Evolutionary conservation across 495 filamentous ascomycete genomes (phyloP), one percentile per base, ranked within the genome.

Genomic region (Aspergillus funiculosus): DNA sequence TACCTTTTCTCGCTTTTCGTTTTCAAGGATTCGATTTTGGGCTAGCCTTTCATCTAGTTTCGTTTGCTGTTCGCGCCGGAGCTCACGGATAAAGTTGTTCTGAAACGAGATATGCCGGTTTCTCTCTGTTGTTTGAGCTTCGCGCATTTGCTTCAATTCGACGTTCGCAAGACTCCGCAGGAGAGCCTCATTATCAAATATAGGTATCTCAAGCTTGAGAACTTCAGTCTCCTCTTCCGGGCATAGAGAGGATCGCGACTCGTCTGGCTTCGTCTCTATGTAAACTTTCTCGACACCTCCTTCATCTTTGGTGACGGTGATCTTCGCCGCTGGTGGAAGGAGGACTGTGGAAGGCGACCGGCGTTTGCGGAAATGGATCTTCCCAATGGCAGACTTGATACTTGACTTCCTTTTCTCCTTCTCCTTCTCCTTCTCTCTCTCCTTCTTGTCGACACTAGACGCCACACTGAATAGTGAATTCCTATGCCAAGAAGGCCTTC

Each of bases 71-170:
- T 56, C 45, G 21, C 47, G 57, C 21, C 64, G 62, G 6, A 70
- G 51, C 21, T 56, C 49, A 31, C 52, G 47, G 7, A 71, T 51
- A 4, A 60, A 56, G 6, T 56, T 58, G 22, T 64, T 62, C 39
- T 68, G 68, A 43, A 81, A 86, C 0, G 56, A 52, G 6, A 71
- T 30, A 47, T 87, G 83, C n/a, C 81, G 69, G 22, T 72, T 66
- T 53, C 73, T 72, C 54, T 86, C 77, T 25, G 71, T 64, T 22
- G 66, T 67, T 37, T 86, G 83, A 18, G 66, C 51, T n/a, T 66
- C 64, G 30, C 65, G 65, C 43, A 87, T 60, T 26, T 61, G 60
- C 43, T 62, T 64, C 45, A 85, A 67, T 35, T 80, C 73, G 1
- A 50, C 50, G 49, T 69, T 72, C 18, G 68, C 65, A 14, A 60